Evolutionary conservation across 768 basidiomycete genomes (phyloP), one percentile per base, ranked within the genome.

Genomic region (Tricholoma furcatifolium): DNA sequence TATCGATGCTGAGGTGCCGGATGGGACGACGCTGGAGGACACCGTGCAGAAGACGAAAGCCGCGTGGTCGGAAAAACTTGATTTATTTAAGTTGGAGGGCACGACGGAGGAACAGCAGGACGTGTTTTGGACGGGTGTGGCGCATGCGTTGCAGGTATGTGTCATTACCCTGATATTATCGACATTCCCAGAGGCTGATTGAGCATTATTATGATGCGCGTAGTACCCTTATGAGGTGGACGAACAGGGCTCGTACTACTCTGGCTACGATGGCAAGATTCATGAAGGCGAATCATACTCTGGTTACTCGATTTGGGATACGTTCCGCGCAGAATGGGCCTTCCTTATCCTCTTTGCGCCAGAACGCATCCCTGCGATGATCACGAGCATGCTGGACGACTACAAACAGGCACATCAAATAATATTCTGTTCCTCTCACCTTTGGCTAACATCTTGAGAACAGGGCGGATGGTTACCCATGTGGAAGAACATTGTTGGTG

Each of bases 401-500:
- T 93, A 84, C 58, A 67, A 76, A 54, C 78, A 89, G 74, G 87
- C 83, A 50, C 4, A 64, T 53, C 4, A 1, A 24, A 10, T 18
- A 5, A 6, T 35, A 15, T 30, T 21, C 14, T 24, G 21, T 30
- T 41, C 32, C 6, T n/a, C 17, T 32, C 15, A 12, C 27, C 14
- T 20, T 8, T 27, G 24, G 39, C 18, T 58, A 77, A 9, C 23
- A 20, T n/a, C 3, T 12, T 17, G 43, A 17, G 34, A 14, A 14
- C 30, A 78, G 83, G 81, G 87, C 14, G 91, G 91, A 3, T 90
- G 90, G 88, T 69, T 93, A 34, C 91, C 91, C 0, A 91, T 92
- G 89, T 93, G 91, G 91, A 92, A 91, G 70, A 92, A 92, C 55
- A 78, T 92, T 12, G 81, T 87, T 21, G 83, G 83, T 81, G 43